Conservation (phyloP, 2,329 filamentous ascomycete genomes). For the Aspergillus quadricinctus region DNA sequence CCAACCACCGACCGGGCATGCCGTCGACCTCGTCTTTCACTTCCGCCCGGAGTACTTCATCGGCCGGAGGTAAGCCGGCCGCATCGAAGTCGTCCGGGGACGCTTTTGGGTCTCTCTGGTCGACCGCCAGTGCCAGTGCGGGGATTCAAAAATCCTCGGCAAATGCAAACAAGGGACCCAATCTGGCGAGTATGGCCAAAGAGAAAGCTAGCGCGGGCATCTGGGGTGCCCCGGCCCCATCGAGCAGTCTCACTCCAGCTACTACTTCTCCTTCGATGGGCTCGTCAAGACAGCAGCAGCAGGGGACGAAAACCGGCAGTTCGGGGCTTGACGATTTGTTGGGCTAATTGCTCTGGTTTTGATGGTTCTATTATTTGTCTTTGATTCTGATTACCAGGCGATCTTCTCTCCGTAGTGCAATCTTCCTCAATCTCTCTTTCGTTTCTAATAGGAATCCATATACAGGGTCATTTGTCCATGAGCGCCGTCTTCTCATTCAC, state of each 20-base stretch:
- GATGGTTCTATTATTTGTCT: constrained; percentile 4
- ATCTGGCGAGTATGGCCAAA: constrained; percentile 92
- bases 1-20: constrained; percentile 30
- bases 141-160: constrained; percentile 70
- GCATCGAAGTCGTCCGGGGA: constrained; percentile 58
- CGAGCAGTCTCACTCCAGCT: constrained; percentile 40
- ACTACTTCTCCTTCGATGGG: constrained; percentile 45
- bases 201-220: constrained; percentile 93
- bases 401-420: constrained; percentile 5
- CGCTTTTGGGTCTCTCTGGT: constrained; percentile 86
- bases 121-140: constrained; percentile 60
- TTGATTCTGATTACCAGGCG: background rate
- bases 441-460: background rate
- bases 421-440: background rate
- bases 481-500: background rate
- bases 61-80: constrained; percentile 47
- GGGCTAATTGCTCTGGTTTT: constrained; percentile 23
- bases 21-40: constrained; percentile 34
- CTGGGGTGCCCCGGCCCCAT: constrained; percentile 71
- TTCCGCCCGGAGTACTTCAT: constrained; percentile 36
- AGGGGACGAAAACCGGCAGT: constrained; percentile 27
- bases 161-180: constrained; percentile 61
- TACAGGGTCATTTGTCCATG: background rate
- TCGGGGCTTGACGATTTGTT: constrained; percentile 40
- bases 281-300: constrained; percentile 28